Evolutionary conservation across 2,329 filamentous ascomycete species (phyloP), one percentile per base, ranked within the genome.

Genomic region (Raffaelea ambrosiae): DNA sequence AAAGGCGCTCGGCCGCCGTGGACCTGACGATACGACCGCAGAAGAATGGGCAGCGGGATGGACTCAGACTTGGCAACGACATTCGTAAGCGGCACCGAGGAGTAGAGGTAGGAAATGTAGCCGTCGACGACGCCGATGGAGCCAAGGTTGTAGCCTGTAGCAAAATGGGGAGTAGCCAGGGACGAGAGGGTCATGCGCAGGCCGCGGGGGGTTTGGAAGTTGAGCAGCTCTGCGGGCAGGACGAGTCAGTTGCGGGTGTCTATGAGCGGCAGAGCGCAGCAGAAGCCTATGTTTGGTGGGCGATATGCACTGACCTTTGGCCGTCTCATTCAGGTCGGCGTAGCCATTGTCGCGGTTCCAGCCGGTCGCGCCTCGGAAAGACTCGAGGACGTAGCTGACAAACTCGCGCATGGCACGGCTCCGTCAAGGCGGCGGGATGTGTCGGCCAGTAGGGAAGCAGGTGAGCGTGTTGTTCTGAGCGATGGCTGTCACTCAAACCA

Each of bases 21-120:
- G 19, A 95, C 72, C 55, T 89, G 85, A 49, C 84, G 79, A 63
- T 96, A 97, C 1, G 91, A 89, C 48, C 81, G 80, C 44, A 95
- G 79, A 20, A 96, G 76, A 55, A 83, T 77, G 29, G 83, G 83
- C 10, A 98, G 71, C 14, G 88, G 81, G 35, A 96, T 83, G 20
- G 77, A 71, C 43, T 83, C 81, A 57, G 88, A 95, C 65, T 81
- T 78, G 11, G 76, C 79, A 11, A 73, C 65, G 73, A 88, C 54
- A 45, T 83, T 73, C 36, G 73, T 69, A 48, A 97, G 76, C 13
- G 88, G 83, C 9, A 93, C 74, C 3, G 88, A 95, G 43, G 89
- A 94, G 71, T 95, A 97, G 47, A 98, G 79, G 67, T 97, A 98
- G 14, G 90, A 95, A 49, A 98, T 79, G n/a, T 89, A 95, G 63